Conservation (phyloP, 306 rosid genomes). For the Rosa persica region DNA sequence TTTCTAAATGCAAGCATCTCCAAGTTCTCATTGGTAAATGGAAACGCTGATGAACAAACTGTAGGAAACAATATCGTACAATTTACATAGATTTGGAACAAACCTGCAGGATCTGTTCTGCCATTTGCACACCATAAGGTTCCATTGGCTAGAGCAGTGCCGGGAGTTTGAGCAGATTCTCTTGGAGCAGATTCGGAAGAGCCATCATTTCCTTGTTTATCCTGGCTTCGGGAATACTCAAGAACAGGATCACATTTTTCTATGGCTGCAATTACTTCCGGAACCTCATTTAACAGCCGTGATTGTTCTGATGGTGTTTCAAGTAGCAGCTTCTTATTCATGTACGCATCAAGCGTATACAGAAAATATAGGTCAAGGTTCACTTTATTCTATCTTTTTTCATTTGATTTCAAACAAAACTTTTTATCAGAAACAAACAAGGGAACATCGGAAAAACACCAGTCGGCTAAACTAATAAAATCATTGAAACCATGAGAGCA, state of each 20-base stretch:
- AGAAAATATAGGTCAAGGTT: slow-evolving; percentile 52
- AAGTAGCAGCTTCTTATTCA: slow-evolving; percentile 48
- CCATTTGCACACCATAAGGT: slow-evolving; percentile 24
- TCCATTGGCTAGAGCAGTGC: slow-evolving; percentile 16
- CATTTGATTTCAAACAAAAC: not conserved
- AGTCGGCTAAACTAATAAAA: not conserved
- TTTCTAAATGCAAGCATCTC: slow-evolving; percentile 8
- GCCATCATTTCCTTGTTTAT: slow-evolving; percentile 35
- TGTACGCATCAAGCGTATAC: slow-evolving; percentile 50
- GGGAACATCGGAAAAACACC: not conserved
- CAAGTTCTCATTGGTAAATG: not conserved
- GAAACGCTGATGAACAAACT: not conserved
- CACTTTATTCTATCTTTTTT: slow-evolving; percentile 6
- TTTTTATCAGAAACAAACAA: not conserved
- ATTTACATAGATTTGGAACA: slow-evolving; percentile 5
- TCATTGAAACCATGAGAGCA: not conserved
- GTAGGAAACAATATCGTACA: not conserved
- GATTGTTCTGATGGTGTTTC: slow-evolving; percentile 52
- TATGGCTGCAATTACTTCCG: slow-evolving; percentile 56
- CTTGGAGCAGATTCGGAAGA: slow-evolving; percentile 26
- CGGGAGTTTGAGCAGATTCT: slow-evolving; percentile 27
- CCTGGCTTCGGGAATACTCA: slow-evolving; percentile 30
- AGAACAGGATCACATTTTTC: slow-evolving; percentile 29
- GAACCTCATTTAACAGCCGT: slow-evolving; percentile 48
- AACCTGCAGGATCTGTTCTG: slow-evolving; percentile 40